Percentiles rank a stretch among this genome's conserved stretches.
phyloP scores from a whole-genome alignment of 179 eudicot genomes.

The Carnegiea gigantea region DNA sequence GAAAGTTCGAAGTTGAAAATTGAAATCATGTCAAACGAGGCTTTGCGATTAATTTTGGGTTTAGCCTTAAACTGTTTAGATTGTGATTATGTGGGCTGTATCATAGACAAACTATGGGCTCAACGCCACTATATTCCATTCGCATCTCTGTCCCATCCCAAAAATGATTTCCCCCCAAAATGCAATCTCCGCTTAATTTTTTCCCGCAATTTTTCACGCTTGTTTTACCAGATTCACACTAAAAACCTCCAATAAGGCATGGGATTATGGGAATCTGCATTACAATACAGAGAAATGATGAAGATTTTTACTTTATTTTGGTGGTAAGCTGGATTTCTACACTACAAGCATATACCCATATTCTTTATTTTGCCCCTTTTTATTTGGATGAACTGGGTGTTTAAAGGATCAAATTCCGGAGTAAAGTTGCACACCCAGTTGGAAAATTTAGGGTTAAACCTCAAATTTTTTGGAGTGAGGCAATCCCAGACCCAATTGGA shows the following conservation, averaged over 20 bases:
- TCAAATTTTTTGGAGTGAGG: not conserved
- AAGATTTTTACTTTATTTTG: too few relatives aligned
- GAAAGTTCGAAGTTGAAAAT: too few relatives aligned
- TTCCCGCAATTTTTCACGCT: not conserved
- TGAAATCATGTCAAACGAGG: too few relatives aligned
- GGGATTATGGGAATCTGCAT: too few relatives aligned
- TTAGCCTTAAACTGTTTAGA: too few relatives aligned
- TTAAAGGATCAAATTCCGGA: not conserved
- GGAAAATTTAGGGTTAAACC: not conserved
- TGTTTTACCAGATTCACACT: too few relatives aligned
- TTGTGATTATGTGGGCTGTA: too few relatives aligned
- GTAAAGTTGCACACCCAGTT: not conserved
- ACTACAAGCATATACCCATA: not conserved
- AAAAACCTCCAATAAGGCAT: too few relatives aligned
- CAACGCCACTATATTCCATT: too few relatives aligned
- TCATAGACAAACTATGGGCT: not conserved
- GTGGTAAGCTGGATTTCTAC: not conserved
- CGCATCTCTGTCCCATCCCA: not conserved
- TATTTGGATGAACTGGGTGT: not conserved
- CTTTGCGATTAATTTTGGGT: too few relatives aligned
- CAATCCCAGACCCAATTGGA: not conserved
- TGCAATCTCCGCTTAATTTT: not conserved
- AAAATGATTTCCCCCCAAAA: not conserved
- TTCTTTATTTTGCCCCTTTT: not conserved
- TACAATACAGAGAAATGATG: too few relatives aligned